Base-by-base conservation (phyloP, 2,329 filamentous ascomycete species). In the Monosporascus sp. region DNA sequence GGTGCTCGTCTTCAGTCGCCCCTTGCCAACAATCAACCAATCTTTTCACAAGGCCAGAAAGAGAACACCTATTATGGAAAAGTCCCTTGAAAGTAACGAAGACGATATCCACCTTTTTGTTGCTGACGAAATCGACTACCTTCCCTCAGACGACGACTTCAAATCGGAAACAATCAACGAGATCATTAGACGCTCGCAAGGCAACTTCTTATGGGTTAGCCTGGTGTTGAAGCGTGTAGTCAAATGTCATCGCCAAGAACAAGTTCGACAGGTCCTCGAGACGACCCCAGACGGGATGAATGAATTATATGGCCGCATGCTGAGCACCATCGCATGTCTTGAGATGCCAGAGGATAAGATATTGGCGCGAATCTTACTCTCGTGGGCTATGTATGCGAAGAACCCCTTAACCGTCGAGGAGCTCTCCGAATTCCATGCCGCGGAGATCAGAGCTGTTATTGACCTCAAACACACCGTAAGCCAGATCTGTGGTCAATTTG, bases 141-240 rank as follows among this genome's bases (percentile, higher is more conserved):
- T 60, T 5, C 47, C 52, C 5, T 51, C 53, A 0, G 49, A 50
- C 7, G 55, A 59, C 14, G 48, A 53, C 9, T 59, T 61, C 45
- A 61, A 58, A 22, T 24, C 20, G 18, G 24, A 24, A 17, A 45
- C 15, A 25, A n/a, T n/a, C 4, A 27, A 37, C 36, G 43, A 45
- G 36, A 51, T 61, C 7, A 43, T 48, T 1, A 44, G 37, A 4
- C 55, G 57, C n/a, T 58, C 59, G 0, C 51, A 62, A 7, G 56
- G 58, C 4, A 62, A 60, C 39, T 63, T 62, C 41, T 52, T 62
- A 8, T 62, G 59, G 60, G 55, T 54, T 1, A 53, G 51, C 17
- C 57, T 63, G 2, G 58, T 60, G 0, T 44, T 56, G 2, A 54
- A 58, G 7, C 50, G 52, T 1, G 46, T 63, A n/a, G 38, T 57